phyloP scores from a whole-genome alignment of 345 rosid species.

The Salix viminalis region DNA sequence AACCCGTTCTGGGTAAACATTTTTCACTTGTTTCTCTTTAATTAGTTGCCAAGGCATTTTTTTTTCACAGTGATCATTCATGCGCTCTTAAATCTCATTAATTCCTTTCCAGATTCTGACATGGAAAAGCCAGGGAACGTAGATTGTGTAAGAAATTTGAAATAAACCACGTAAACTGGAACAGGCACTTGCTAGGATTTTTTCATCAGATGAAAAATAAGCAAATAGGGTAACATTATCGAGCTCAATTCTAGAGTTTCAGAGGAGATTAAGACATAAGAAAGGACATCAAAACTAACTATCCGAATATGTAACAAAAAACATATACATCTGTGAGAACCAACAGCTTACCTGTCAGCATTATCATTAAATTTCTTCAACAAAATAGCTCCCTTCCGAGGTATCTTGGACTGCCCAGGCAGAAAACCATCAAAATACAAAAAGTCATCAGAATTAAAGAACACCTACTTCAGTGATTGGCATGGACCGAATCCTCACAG shows the following conservation, averaged over 20 bases:
- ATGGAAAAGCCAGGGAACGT: neutral
- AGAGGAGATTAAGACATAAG: neutral
- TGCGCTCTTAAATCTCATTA: neutral
- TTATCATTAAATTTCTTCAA: conserved; percentile 69
- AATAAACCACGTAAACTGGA: neutral
- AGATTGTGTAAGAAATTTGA: neutral
- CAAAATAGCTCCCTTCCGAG: conserved; percentile 80
- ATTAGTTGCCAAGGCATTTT: neutral
- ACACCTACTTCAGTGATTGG: conserved; percentile 75
- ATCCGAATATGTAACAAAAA: neutral
- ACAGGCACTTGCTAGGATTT: neutral
- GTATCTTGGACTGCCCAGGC: conserved; percentile 62
- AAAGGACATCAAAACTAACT: neutral
- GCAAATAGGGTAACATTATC: neutral
- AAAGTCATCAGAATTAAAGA: neutral
- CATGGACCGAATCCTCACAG: conserved; percentile 86
- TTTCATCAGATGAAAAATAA: neutral
- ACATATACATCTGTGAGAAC: neutral
- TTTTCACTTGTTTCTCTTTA: neutral
- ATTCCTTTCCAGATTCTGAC: neutral
- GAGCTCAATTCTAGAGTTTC: neutral
- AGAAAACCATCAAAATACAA: conserved; percentile 6
- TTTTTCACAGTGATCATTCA: neutral
- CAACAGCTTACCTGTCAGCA: conserved; percentile 57
- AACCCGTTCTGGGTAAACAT: neutral